phyloP scores from a whole-genome alignment of 2,329 filamentous ascomycete species.

The Cercospora brassicicola region DNA sequence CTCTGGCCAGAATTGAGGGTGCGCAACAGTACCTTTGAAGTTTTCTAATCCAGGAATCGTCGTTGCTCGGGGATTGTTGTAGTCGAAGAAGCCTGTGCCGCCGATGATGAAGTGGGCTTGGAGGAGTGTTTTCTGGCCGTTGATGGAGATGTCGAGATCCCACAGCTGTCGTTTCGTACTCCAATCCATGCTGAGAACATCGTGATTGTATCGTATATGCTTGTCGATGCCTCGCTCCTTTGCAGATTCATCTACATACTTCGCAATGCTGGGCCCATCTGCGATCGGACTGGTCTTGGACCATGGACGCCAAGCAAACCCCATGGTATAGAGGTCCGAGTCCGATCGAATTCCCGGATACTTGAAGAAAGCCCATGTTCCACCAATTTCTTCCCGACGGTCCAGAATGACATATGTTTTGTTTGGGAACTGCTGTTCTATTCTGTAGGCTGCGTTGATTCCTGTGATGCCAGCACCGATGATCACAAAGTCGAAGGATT shows the following conservation, averaged over 20 bases:
- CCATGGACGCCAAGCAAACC: conserved; percentile 71
- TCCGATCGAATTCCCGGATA: conserved; percentile 65
- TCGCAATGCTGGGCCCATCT: conserved; percentile 44
- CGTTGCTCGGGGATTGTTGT: conserved; percentile 37
- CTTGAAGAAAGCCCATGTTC: conserved; percentile 75
- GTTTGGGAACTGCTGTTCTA: conserved; percentile 48
- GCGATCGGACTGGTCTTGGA: conserved; percentile 48
- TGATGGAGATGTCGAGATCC: conserved; percentile 48
- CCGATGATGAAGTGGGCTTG: neutral
- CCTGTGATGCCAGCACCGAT: conserved; percentile 73
- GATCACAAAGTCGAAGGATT: conserved; percentile 50
- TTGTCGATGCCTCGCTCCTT: conserved; percentile 46
- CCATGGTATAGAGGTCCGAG: conserved; percentile 51
- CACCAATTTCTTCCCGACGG: conserved; percentile 64
- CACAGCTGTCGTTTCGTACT: conserved; percentile 51
- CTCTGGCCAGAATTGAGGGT: conserved; percentile 75
- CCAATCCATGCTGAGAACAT: conserved; percentile 46
- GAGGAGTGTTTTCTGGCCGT: neutral
- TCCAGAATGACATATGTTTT: conserved; percentile 67
- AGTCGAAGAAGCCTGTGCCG: conserved; percentile 4
- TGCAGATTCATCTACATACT: conserved; percentile 47
- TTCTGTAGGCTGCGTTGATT: conserved; percentile 69
- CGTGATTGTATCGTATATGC: conserved; percentile 47
- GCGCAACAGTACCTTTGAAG: conserved; percentile 63
- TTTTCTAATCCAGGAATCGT: conserved; percentile 65